phyloP scores from a whole-genome alignment of 2,329 filamentous ascomycete genomes.

The Aspergillus costaricaensis region DNA sequence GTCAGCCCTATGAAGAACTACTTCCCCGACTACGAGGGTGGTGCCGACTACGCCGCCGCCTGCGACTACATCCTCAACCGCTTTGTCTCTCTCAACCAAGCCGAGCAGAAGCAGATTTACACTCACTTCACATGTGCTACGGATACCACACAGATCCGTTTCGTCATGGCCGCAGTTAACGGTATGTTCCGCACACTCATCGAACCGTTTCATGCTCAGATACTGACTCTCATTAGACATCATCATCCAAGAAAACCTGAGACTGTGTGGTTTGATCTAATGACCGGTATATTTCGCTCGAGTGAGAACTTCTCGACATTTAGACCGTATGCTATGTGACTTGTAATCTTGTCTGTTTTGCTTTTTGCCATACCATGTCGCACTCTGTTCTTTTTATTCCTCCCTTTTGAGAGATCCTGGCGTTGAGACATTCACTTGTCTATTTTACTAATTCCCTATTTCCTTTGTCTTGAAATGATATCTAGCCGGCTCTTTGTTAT shows the following conservation, averaged over 20 bases:
- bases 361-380: slow-evolving; percentile 29
- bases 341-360: slow-evolving; percentile 30
- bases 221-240: slow-evolving; percentile 68
- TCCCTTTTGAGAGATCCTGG: slow-evolving; percentile 35
- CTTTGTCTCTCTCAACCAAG: slow-evolving; percentile 97
- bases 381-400: slow-evolving; percentile 31
- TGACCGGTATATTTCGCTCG: slow-evolving; percentile 31
- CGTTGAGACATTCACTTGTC: slow-evolving; percentile 36
- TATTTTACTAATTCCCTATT: slow-evolving; percentile 28
- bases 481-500: slow-evolving; percentile 31
- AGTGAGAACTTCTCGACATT: slow-evolving; percentile 31
- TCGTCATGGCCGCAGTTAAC: slow-evolving; percentile 99
- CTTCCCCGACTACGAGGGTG: slow-evolving; percentile 80
- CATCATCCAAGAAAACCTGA: slow-evolving; percentile 99
- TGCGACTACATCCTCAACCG: slow-evolving; percentile 99
- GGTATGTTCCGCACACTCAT: slow-evolving; percentile 60
- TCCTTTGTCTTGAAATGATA: slow-evolving; percentile 31
- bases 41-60: slow-evolving; percentile 90
- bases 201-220: not conserved
- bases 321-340: slow-evolving; percentile 37
- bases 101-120: slow-evolving; percentile 99
- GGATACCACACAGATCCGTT: slow-evolving; percentile 97
- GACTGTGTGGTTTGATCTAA: slow-evolving; percentile 96
- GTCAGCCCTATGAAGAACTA: slow-evolving; percentile 75
- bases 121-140: slow-evolving; percentile 99